Conservation (phyloP, 306 rosid genomes). For the Fragaria iinumae region DNA sequence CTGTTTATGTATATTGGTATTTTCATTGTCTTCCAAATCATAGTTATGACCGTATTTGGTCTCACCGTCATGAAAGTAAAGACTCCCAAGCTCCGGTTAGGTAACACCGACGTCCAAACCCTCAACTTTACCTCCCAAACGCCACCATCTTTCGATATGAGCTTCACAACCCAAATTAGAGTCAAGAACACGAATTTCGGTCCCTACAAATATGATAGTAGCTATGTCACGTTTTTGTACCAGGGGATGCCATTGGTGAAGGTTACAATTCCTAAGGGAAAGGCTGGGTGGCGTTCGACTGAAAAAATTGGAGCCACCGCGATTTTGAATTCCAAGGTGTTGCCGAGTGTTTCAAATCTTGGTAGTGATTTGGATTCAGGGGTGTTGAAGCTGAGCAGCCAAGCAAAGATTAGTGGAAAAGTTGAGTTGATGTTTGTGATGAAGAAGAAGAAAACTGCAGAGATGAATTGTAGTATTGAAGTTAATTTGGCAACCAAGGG, state of each 20-base stretch:
- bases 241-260: neutral
- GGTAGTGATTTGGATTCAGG: neutral
- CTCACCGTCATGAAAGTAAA: conserved; percentile 11
- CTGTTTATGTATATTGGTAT: neutral
- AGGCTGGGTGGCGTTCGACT: conserved; percentile 15
- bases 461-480: conserved; percentile 2
- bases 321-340: neutral
- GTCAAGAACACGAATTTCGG: conserved; percentile 21
- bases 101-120: neutral
- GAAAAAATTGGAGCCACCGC: neutral
- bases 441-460: conserved; percentile 5
- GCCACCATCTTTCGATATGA: conserved; percentile 1
- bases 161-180: conserved; percentile 5
- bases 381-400: conserved; percentile 1
- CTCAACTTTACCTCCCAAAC: neutral
- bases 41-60: neutral
- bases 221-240: neutral
- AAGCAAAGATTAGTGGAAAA: neutral
- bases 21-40: neutral
- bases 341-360: conserved; percentile 1
- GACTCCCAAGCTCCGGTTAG: conserved; percentile 10
- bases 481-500: neutral
- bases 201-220: conserved; percentile 2
- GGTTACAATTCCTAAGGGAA: neutral
- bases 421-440: conserved; percentile 5